Evolutionary conservation across 2,329 filamentous ascomycete species (phyloP).

Genomic region (Diaporthe capsici): DNA sequence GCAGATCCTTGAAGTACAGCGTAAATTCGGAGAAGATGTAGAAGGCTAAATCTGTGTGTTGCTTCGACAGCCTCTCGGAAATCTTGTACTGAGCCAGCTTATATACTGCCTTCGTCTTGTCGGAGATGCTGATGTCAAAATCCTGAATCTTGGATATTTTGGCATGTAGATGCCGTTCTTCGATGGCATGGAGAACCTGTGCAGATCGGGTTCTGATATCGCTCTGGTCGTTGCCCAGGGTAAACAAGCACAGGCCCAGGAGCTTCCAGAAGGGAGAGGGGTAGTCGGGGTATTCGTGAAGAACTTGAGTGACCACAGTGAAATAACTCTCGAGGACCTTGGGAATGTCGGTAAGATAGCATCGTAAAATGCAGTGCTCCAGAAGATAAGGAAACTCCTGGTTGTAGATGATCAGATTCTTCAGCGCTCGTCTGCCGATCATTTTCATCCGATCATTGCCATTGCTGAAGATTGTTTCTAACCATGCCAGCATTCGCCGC

Average conservation of each 20-base stretch:
- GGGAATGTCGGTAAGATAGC: slow-evolving; percentile 84
- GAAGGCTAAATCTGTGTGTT: slow-evolving; percentile 91
- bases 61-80: slow-evolving; percentile 88
- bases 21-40: slow-evolving; percentile 97
- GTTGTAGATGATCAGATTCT: slow-evolving; percentile 92
- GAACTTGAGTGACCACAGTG: slow-evolving; percentile 88
- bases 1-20: slow-evolving; percentile 89
- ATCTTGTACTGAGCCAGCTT: slow-evolving; percentile 98
- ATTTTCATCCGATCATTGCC: slow-evolving; percentile 92
- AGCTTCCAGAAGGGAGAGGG: slow-evolving; percentile 92
- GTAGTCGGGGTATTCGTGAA: slow-evolving; percentile 87
- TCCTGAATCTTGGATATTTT: slow-evolving; percentile 93
- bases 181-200: slow-evolving; percentile 82
- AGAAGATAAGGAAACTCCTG: slow-evolving; percentile 87
- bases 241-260: slow-evolving; percentile 89
- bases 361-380: slow-evolving; percentile 91
- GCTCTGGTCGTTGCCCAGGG: slow-evolving; percentile 90
- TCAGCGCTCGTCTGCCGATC: slow-evolving; percentile 89
- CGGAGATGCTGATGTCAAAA: slow-evolving; percentile 97
- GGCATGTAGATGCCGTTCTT: slow-evolving; percentile 80
- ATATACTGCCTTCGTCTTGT: slow-evolving; percentile 98
- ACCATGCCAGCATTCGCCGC: slow-evolving; percentile 92
- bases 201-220: slow-evolving; percentile 91
- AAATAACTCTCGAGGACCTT: slow-evolving; percentile 97
- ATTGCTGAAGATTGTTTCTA: slow-evolving; percentile 94